Percentiles rank a stretch among this genome's conserved stretches.
Conservation (phyloP, 2,329 filamentous ascomycete genomes). For the Chaetomium sp. region DNA sequence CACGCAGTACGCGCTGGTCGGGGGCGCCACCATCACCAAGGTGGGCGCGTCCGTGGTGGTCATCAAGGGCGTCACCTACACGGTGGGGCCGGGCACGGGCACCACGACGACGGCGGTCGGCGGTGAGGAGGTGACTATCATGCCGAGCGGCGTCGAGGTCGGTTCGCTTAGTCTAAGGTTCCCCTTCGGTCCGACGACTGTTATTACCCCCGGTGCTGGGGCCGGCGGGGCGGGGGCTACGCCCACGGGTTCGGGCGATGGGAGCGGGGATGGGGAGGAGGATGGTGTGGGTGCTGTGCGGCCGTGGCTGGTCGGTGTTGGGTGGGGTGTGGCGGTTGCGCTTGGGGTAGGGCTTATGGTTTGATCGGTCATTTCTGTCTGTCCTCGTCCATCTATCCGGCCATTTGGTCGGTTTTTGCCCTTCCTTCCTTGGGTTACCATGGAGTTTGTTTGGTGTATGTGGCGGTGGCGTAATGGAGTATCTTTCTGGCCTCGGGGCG, state of each 20-base stretch:
- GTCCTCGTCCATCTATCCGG: too few species aligned
- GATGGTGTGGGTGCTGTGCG: constrained; percentile 23
- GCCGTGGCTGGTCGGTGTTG: constrained; percentile 17
- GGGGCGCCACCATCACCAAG: constrained; percentile 56
- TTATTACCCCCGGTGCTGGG: constrained; percentile 41
- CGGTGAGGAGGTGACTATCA: constrained; percentile 55
- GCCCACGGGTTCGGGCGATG: constrained; percentile 8
- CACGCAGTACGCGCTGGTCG: constrained; percentile 51
- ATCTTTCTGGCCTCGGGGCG: neutral
- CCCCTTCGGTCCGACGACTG: constrained; percentile 50
- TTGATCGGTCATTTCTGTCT: neutral
- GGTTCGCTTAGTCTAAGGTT: constrained; percentile 48
- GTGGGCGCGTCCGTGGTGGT: constrained; percentile 53
- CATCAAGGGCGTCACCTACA: constrained; percentile 54
- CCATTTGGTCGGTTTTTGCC: neutral
- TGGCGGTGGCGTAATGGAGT: constrained; percentile 5
- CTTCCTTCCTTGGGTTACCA: neutral
- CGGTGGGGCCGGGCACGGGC: constrained; percentile 45
- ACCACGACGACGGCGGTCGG: constrained; percentile 52
- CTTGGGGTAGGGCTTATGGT: constrained; percentile 12
- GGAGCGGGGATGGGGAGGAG: constrained; percentile 23
- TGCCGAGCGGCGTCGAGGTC: constrained; percentile 52
- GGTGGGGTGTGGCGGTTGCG: constrained; percentile 16
- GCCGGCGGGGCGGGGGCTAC: constrained; percentile 6
- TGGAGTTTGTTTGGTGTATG: neutral